A percentile compares a stretch with the other conserved stretches of the same genome.
phyloP scores from a whole-genome alignment of 495 filamentous ascomycete genomes.

The Podospora anserina region DNA sequence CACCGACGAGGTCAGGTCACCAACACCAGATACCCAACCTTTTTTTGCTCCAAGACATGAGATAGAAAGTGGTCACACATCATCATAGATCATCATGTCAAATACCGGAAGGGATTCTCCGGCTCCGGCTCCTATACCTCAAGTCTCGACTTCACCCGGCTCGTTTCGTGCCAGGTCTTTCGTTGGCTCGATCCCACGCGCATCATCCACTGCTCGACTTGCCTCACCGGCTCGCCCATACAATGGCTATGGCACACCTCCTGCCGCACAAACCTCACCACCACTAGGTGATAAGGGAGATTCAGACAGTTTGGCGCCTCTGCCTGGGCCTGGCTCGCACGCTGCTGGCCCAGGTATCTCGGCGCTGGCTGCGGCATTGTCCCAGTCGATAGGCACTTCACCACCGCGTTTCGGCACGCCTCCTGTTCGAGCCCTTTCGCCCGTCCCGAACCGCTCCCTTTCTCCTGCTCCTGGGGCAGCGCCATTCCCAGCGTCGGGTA shows the following conservation, averaged over 20 bases:
- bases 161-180: conserved; percentile 43
- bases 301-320: conserved; percentile 44
- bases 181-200: conserved; percentile 52
- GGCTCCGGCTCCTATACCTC: conserved; percentile 27
- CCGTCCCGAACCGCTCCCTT: conserved; percentile 35
- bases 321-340: conserved; percentile 51
- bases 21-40: background rate
- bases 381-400: conserved; percentile 59
- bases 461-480: conserved; percentile 52
- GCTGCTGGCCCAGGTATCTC: conserved; percentile 67
- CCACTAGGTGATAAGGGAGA: conserved; percentile 27
- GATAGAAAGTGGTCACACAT: conserved; percentile 13
- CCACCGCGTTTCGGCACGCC: conserved; percentile 61
- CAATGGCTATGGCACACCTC: conserved; percentile 11
- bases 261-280: conserved; percentile 5
- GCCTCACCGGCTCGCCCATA: conserved; percentile 59
- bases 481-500: conserved; percentile 45
- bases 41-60: conserved; percentile 15
- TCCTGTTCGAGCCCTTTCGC: conserved; percentile 38
- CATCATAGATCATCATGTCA: conserved; percentile 35
- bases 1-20: background rate
- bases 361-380: conserved; percentile 71
- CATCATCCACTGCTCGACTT: conserved; percentile 67
- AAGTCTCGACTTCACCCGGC: conserved; percentile 46
- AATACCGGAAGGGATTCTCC: conserved; percentile 36